These are phyloP conservation scores for Paraphaeosphaeria sporulosa DNA, from an alignment of 2,329 filamentous ascomycete species.

Conservation along the genomic window DNA sequence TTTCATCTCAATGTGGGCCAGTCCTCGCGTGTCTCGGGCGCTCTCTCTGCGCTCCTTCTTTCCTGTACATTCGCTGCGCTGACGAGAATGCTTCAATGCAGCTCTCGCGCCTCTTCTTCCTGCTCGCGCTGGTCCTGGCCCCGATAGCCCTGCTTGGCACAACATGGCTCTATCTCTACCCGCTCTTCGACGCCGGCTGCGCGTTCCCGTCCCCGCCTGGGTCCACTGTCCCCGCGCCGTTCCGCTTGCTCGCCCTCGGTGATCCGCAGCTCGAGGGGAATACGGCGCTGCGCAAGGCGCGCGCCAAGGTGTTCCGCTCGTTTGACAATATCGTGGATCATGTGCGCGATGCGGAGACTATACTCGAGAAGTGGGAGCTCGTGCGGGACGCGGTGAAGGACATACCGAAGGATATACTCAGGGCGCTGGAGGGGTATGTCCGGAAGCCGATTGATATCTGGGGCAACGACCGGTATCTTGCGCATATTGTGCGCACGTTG, in stretches of 20 bases:
- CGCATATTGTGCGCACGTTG: constrained; percentile 86
- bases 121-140: constrained; percentile 60
- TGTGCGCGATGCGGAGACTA: constrained; percentile 27
- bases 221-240: constrained; percentile 76
- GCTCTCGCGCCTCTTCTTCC: constrained; percentile 56
- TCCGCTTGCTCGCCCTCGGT: constrained; percentile 85
- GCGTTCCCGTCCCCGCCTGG: constrained; percentile 68
- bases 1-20: constrained; percentile 8
- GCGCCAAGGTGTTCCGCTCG: constrained; percentile 49
- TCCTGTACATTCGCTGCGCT: background rate
- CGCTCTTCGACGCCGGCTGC: constrained; percentile 75
- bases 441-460: constrained; percentile 87
- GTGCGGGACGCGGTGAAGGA: constrained; percentile 25
- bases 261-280: constrained; percentile 96
- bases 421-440: constrained; percentile 66
- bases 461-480: constrained; percentile 94
- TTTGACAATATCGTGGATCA: constrained; percentile 44
- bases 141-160: constrained; percentile 75
- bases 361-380: constrained; percentile 16
- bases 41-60: background rate
- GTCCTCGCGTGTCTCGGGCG: constrained; percentile 9
- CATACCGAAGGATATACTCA: constrained; percentile 67
- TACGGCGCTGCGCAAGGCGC: constrained; percentile 71
- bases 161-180: constrained; percentile 86
- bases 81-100: constrained; percentile 57